These are phyloP conservation scores for Coemansia umbellata DNA, from an alignment of 192 early-diverging fungal genomes.

Conservation along the genomic window DNA sequence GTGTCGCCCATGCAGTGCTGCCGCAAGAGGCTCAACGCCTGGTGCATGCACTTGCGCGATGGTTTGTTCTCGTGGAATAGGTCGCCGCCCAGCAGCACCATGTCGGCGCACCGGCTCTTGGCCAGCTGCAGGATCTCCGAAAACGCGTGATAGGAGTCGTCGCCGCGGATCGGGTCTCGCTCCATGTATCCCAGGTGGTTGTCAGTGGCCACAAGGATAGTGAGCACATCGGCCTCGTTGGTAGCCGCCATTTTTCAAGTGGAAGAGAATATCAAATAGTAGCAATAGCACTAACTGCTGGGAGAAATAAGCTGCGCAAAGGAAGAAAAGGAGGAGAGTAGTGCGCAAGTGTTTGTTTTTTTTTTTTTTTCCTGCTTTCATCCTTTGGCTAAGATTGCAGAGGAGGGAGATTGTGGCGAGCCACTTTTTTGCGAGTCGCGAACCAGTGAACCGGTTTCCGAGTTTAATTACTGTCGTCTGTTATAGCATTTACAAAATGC, in stretches of 20 bases:
- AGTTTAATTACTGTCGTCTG: too few species aligned
- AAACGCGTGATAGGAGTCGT: conserved; percentile 84
- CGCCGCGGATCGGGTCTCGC: conserved; percentile 77
- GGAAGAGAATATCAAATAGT: too few species aligned
- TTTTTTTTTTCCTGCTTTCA: too few species aligned
- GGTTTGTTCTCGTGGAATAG: conserved; percentile 96
- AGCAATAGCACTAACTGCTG: neutral
- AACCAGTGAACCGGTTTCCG: too few species aligned
- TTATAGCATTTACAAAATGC: too few species aligned
- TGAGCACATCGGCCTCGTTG: conserved; percentile 17
- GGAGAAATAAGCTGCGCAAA: neutral
- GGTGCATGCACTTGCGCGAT: conserved; percentile 69
- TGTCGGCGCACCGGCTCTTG: conserved; percentile 63
- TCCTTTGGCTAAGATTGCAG: too few species aligned
- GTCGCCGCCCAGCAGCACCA: conserved; percentile 91
- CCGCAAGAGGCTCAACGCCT: conserved; percentile 66
- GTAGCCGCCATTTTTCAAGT: neutral
- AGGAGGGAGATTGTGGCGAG: too few species aligned
- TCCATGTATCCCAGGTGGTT: conserved; percentile 93
- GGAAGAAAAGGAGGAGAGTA: too few species aligned
- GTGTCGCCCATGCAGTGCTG: conserved; percentile 64
- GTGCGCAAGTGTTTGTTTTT: too few species aligned
- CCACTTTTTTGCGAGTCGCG: too few species aligned
- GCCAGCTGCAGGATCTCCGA: conserved; percentile 85
- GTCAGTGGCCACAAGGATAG: conserved; percentile 85